Conservation (phyloP, 805 yeast genomes). For the Candida ficus region DNA sequence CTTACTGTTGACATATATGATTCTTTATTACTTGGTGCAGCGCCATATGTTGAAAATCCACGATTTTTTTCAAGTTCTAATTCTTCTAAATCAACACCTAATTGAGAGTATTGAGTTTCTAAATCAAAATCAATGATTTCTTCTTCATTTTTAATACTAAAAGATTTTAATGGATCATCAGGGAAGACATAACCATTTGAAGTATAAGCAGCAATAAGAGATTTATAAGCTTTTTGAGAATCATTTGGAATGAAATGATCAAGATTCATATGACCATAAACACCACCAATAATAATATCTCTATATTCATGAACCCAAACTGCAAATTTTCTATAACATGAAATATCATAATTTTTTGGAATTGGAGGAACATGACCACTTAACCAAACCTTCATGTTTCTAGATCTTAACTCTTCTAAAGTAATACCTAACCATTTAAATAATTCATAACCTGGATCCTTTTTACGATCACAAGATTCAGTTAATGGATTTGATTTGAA, state of each 20-base stretch:
- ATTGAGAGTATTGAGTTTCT: slow-evolving; percentile 19
- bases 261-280: slow-evolving; percentile 86
- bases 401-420: slow-evolving; percentile 62
- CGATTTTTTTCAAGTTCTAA: slow-evolving; percentile 29
- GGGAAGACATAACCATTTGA: slow-evolving; percentile 28
- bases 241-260: slow-evolving; percentile 83
- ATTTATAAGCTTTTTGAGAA: slow-evolving; percentile 59
- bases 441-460: slow-evolving; percentile 76
- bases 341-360: slow-evolving; percentile 66
- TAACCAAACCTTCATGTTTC: slow-evolving; percentile 82
- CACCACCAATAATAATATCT: slow-evolving; percentile 77
- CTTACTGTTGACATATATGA: slow-evolving; percentile 55
- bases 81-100: slow-evolving; percentile 20
- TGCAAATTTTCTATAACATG: slow-evolving; percentile 70
- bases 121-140: slow-evolving; percentile 17
- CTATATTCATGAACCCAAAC: slow-evolving; percentile 82
- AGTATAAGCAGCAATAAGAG: slow-evolving; percentile 12
- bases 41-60: slow-evolving; percentile 39
- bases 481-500: slow-evolving; percentile 77
- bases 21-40: slow-evolving; percentile 63
- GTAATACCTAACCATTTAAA: slow-evolving; percentile 75
- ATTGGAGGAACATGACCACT: slow-evolving; percentile 88
- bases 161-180: slow-evolving; percentile 11
- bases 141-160: background rate
- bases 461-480: slow-evolving; percentile 67